Conservation (phyloP, 148 eudicot species). For the Gaultheria prostrata region DNA sequence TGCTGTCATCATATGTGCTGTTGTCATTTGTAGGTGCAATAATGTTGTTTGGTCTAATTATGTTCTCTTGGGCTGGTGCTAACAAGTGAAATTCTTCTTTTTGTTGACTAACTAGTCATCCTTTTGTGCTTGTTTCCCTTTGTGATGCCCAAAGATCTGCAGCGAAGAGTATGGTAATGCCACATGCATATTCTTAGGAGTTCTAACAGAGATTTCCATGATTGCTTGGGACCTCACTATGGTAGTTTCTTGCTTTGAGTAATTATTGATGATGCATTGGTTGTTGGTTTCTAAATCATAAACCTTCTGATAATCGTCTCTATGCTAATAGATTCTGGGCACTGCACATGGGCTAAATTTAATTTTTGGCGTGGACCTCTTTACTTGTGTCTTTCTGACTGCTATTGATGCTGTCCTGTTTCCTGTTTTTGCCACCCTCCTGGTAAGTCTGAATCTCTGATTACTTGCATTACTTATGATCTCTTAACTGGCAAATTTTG, state of each 20-base stretch:
- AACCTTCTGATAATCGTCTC: slow-evolving; percentile 5
- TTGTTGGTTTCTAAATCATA: background rate
- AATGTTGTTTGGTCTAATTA: background rate
- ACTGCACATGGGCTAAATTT: slow-evolving; percentile 80
- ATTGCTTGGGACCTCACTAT: slow-evolving; percentile 69
- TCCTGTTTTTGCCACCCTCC: slow-evolving; percentile 64
- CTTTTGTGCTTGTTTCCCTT: slow-evolving; percentile 15
- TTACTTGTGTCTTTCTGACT: slow-evolving; percentile 65
- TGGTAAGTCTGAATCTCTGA: slow-evolving; percentile 39
- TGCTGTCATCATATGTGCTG: background rate
- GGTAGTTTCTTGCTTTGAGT: slow-evolving; percentile 38
- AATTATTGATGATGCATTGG: slow-evolving; percentile 11
- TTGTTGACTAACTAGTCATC: background rate
- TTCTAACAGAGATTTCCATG: slow-evolving; percentile 75
- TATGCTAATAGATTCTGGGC: slow-evolving; percentile 67
- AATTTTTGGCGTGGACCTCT: slow-evolving; percentile 66
- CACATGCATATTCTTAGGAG: slow-evolving; percentile 74
- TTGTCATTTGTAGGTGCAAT: background rate
- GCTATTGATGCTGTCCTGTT: slow-evolving; percentile 57
- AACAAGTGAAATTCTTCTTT: background rate
- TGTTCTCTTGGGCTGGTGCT: slow-evolving; percentile 2
- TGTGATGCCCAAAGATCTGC: slow-evolving; percentile 55
- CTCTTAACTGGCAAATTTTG: background rate
- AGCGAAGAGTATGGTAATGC: slow-evolving; percentile 62
- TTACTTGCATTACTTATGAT: slow-evolving; percentile 8